Evolutionary conservation across 768 basidiomycete species (phyloP), one percentile per base, ranked within the genome.

Genomic region (Mycena albidolilacea): DNA sequence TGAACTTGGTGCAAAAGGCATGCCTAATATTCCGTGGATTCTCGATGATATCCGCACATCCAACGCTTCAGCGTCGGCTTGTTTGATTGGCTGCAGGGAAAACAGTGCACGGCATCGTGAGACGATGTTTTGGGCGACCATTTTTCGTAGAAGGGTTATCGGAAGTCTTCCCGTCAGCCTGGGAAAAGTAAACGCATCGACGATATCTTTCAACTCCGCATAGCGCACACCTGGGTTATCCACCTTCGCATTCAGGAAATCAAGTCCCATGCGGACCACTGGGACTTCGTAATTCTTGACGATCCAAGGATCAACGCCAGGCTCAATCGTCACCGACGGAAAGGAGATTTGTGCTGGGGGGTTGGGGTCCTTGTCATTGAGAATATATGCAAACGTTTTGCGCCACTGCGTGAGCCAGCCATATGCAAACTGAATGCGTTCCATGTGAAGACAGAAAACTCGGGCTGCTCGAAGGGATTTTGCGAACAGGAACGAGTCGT

Each of bases 371-470:
- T 30, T 65, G 19, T 44, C 62, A 12, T 64, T 58, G 5, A 66
- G 23, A 3, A 48, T 38, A 43, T 65, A 71, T 5, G 54, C 59
- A 19, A 66, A 37, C 10, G 48, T 64, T 37, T 69, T 69, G 1
- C 37, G 6, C 64, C 67, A 70, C 15, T 70, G 69, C 0, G 69
- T 70, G 9, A 70, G 54, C 73, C 73, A 70, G 15, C 71, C 71
- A 57, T 72, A 72, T n/a, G 55, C 71, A 44, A 50, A 59, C 65
- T 67, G 71, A 44, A 72, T 67, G 17, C 10, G 52, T 21, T 72
- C 71, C 65, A 72, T 67, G 7, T 60, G 43, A 50, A 67, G 67
- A 38, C 67, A 67, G 37, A 61, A 61, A 2, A 10, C n/a, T 12
- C 35, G 67, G 11, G 37, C 17, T 7, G 67, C 52, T 12, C 44